A percentile compares a stretch with the other conserved stretches of the same genome.
These are phyloP conservation scores for Alternaria triticimaculans DNA, from an alignment of 2,329 filamentous ascomycete genomes.

Conservation along the genomic window DNA sequence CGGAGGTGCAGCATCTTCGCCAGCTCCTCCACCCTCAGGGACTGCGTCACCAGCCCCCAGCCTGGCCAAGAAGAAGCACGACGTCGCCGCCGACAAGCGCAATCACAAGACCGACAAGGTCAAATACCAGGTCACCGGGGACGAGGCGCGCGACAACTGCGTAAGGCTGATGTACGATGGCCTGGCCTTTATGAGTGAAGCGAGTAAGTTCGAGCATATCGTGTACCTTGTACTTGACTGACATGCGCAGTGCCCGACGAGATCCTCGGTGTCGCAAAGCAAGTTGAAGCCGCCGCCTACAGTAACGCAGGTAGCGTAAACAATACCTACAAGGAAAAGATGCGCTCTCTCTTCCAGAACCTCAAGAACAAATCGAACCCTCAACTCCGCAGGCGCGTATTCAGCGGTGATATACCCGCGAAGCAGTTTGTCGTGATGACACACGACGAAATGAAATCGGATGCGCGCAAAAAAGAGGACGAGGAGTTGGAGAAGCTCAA, in stretches of 20 bases:
- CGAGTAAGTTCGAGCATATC: slow-evolving; percentile 44
- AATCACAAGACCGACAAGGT: slow-evolving; percentile 83
- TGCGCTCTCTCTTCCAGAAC: slow-evolving; percentile 92
- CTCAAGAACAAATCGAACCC: slow-evolving; percentile 91
- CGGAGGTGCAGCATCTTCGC: slow-evolving; percentile 38
- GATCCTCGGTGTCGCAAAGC: slow-evolving; percentile 70
- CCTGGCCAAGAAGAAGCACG: slow-evolving; percentile 61
- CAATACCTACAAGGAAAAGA: slow-evolving; percentile 81
- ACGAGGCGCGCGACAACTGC: slow-evolving; percentile 78
- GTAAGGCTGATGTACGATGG: slow-evolving; percentile 95
- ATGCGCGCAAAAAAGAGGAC: slow-evolving; percentile 78
- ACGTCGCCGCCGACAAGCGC: slow-evolving; percentile 74
- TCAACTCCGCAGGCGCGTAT: slow-evolving; percentile 75
- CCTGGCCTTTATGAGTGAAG: slow-evolving; percentile 73
- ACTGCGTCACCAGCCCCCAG: slow-evolving; percentile 57
- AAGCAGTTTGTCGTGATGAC: slow-evolving; percentile 84
- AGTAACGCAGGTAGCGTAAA: slow-evolving; percentile 72
- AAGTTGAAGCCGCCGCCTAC: slow-evolving; percentile 80
- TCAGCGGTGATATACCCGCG: slow-evolving; percentile 74
- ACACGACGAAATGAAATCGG: slow-evolving; percentile 88
- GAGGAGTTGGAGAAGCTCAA: slow-evolving; percentile 84
- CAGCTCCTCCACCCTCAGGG: slow-evolving; percentile 46
- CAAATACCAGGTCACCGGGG: slow-evolving; percentile 76
- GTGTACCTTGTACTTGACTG: slow-evolving; percentile 19
- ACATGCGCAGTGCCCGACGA: slow-evolving; percentile 60